Evolutionary conservation across 192 early-diverging fungal genomes (phyloP).

Genomic region (Rhizoclosmatium globosum): DNA sequence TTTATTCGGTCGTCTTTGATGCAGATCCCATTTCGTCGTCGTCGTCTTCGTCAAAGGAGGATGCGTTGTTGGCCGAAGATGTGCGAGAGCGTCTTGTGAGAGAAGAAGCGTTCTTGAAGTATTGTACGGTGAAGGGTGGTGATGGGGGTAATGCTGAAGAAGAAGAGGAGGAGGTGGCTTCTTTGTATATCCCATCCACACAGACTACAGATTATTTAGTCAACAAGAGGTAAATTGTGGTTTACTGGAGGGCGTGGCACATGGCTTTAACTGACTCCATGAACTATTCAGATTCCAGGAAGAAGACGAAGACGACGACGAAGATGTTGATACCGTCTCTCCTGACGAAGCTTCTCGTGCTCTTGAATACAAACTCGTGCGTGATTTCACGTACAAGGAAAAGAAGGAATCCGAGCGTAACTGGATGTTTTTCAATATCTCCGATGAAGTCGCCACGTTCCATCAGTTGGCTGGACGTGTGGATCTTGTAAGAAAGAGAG

Average conservation of each 20-base stretch:
- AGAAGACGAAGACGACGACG: constrained; percentile 38
- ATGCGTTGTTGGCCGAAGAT: neutral
- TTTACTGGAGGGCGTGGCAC: too few species aligned
- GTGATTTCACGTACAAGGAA: constrained; percentile 34
- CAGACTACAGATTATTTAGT: neutral
- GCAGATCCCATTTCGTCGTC: constrained; percentile 41
- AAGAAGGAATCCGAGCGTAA: neutral
- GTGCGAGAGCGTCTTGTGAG: too few species aligned
- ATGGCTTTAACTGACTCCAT: neutral
- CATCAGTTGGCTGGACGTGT: constrained; percentile 17
- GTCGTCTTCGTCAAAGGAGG: neutral
- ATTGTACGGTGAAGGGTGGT: too few species aligned
- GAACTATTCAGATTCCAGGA: constrained; percentile 1
- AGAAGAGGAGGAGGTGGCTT: neutral
- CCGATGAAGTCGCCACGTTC: constrained; percentile 31
- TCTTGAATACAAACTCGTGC: constrained; percentile 22
- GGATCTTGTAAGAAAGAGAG: constrained; percentile 27
- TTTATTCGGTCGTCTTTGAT: constrained; percentile 41
- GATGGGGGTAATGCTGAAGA: neutral
- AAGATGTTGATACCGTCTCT: constrained; percentile 11
- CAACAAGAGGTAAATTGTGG: too few species aligned
- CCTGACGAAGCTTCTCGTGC: neutral
- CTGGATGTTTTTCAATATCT: constrained; percentile 23
- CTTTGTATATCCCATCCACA: neutral
- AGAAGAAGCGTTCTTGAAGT: too few species aligned